phyloP scores from a whole-genome alignment of 768 basidiomycete species.

The Russula sp. region DNA sequence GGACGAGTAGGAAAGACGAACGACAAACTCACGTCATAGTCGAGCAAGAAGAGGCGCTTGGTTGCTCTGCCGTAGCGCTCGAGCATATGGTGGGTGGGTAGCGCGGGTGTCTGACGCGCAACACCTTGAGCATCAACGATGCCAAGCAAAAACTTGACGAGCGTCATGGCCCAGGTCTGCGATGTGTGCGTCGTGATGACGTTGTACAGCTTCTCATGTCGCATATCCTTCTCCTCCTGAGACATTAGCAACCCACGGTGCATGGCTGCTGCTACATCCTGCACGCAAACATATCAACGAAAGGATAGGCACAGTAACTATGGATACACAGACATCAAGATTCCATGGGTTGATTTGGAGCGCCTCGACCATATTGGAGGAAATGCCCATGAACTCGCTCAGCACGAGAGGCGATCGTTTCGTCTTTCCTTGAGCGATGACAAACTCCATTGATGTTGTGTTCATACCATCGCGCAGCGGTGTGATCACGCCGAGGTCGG shows the following conservation, averaged over 20 bases:
- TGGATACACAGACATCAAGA: slow-evolving; percentile 53
- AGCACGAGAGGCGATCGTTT: slow-evolving; percentile 82
- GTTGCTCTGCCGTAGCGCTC: slow-evolving; percentile 58
- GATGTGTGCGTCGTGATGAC: slow-evolving; percentile 89
- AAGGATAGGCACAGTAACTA: background rate
- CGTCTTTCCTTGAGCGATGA: slow-evolving; percentile 84
- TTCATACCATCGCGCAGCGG: slow-evolving; percentile 98
- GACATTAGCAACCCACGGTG: slow-evolving; percentile 82
- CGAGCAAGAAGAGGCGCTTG: slow-evolving; percentile 88
- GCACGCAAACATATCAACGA: background rate
- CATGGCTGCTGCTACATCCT: slow-evolving; percentile 88
- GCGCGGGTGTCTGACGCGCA: slow-evolving; percentile 77
- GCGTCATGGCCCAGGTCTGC: slow-evolving; percentile 89
- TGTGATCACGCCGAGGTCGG: slow-evolving; percentile 92
- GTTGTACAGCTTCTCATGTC: slow-evolving; percentile 74
- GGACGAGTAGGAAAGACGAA: background rate
- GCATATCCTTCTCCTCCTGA: slow-evolving; percentile 57
- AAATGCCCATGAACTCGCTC: slow-evolving; percentile 98
- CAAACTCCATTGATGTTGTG: slow-evolving; percentile 97
- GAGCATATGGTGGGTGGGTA: slow-evolving; percentile 52
- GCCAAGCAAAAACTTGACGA: slow-evolving; percentile 81
- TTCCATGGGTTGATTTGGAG: slow-evolving; percentile 96
- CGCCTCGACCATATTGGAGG: slow-evolving; percentile 83
- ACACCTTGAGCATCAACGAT: slow-evolving; percentile 73
- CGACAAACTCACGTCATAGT: slow-evolving; percentile 73